Evolutionary conservation across 2,329 filamentous ascomycete species (phyloP), one percentile per base, ranked within the genome.

Genomic region (Ilyonectria mors-panacis): DNA sequence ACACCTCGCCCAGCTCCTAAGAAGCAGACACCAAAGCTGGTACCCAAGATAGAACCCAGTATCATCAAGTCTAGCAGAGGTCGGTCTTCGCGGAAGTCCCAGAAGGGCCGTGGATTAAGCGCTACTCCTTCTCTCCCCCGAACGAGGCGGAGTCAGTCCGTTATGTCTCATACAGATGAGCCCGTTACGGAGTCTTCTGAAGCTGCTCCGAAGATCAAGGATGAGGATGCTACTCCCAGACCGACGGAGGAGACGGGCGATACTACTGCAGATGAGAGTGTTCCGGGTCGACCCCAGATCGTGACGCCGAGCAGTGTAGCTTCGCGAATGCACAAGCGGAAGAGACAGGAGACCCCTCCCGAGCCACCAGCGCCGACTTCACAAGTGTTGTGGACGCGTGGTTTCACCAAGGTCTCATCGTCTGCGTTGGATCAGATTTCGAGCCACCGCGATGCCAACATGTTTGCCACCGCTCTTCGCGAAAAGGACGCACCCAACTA

Each of bases 401-500:
- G 92, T 54, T 92, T 95, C 75, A 88, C 91, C 39, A 90, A 92
- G 71, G 93, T 94, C 15, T 92, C 91, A 35, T 88, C 88, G 4
- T 91, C 91, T 5, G 90, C 93, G 13, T 85, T 95, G 70, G 93
- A 94, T 76, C 91, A 94, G 73, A 93, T 95, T 66, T 89, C 90
- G 26, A 92, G 90, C 59, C 93, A 95, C 78, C 91, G 92, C 37
- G 89, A 93, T 72, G 93, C 92, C 51, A 94, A 93, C 71, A 93
- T 94, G 80, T 95, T 95, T 76, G 91, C 92, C 30, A 91, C 91
- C 61, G 91, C 92, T 2, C 87, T 95, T 55, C 91, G 92, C 12
- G 92, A 94, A 70, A 88, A 88, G 42, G 91, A 94, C 73, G 93
- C 93, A 0, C 93, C 93, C 0, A 92, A 92, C 6, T 95, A 95